Evolutionary conservation across 805 yeast genomes (phyloP).

Genomic region (Myxozyma geophila): DNA sequence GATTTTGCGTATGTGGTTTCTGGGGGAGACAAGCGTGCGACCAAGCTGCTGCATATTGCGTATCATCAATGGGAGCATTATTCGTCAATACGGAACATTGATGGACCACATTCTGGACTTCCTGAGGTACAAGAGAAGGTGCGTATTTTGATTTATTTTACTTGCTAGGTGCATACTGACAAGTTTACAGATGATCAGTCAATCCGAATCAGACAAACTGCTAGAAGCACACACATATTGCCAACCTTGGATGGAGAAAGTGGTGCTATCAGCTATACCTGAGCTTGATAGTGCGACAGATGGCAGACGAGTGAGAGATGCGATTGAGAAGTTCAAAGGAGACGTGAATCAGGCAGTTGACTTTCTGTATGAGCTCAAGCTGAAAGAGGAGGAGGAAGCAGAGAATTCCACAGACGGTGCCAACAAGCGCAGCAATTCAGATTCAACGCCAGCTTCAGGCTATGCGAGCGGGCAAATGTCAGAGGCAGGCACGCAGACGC

Average conservation of each 20-base stretch:
- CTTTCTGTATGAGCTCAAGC: constrained; percentile 24
- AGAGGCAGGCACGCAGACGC: neutral
- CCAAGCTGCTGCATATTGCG: constrained; percentile 44
- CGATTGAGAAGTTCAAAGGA: constrained; percentile 32
- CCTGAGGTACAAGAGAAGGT: constrained; percentile 38
- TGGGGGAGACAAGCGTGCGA: constrained; percentile 13
- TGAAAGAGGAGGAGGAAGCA: constrained; percentile 4
- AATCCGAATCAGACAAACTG: constrained; percentile 13
- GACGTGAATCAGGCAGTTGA: constrained; percentile 32
- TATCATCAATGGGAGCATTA: constrained; percentile 54
- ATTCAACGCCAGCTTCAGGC: neutral
- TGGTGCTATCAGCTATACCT: constrained; percentile 25
- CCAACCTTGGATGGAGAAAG: constrained; percentile 36
- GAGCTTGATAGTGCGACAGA: constrained; percentile 19
- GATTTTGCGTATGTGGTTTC: constrained; percentile 47
- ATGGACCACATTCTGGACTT: constrained; percentile 47
- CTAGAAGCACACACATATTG: constrained; percentile 24
- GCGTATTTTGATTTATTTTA: neutral
- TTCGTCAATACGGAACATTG: constrained; percentile 48
- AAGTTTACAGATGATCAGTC: constrained; percentile 7
- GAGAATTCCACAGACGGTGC: neutral
- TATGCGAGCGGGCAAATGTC: neutral
- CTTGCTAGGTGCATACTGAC: neutral
- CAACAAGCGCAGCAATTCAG: neutral
- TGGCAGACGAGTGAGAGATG: constrained; percentile 17